Evolutionary conservation across 768 basidiomycete genomes (phyloP).

Genomic region (Leucogyrophana mollusca): DNA sequence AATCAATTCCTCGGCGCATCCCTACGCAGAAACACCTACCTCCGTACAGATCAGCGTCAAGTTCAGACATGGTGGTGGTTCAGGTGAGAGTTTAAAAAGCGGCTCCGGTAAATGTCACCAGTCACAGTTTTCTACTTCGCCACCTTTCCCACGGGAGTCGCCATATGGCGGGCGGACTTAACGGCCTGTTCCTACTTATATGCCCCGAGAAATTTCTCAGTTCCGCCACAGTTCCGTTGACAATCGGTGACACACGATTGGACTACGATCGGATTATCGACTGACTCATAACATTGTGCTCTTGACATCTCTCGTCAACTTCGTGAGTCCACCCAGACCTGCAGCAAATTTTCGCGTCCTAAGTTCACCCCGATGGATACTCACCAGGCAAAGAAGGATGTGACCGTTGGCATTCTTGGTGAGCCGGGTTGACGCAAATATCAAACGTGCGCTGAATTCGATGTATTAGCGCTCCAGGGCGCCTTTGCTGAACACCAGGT

Average conservation of each 20-base stretch:
- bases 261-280: too few species aligned
- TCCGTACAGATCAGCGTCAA: slow-evolving; percentile 88
- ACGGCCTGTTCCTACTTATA: too few species aligned
- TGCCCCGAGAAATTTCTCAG: too few species aligned
- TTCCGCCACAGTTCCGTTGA: too few species aligned
- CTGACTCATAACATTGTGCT: too few species aligned
- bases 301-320: too few species aligned
- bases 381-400: slow-evolving; percentile 19
- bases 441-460: background rate
- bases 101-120: background rate
- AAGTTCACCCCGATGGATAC: slow-evolving; percentile 8
- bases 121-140: background rate
- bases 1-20: slow-evolving; percentile 1
- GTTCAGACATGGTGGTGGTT: slow-evolving; percentile 61
- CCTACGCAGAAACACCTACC: slow-evolving; percentile 46
- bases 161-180: too few species aligned
- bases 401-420: slow-evolving; percentile 55
- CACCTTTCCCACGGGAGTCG: background rate
- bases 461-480: slow-evolving; percentile 79
- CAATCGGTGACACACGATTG: too few species aligned
- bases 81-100: slow-evolving; percentile 33
- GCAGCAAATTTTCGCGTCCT: too few species aligned
- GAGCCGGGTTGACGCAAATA: slow-evolving; percentile 13
- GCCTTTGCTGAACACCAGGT: slow-evolving; percentile 87
- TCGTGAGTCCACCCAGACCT: too few species aligned